Evolutionary conservation across 202 grass and related monocot genomes (phyloP).

Genomic region (Cymbopogon flexuosus): DNA sequence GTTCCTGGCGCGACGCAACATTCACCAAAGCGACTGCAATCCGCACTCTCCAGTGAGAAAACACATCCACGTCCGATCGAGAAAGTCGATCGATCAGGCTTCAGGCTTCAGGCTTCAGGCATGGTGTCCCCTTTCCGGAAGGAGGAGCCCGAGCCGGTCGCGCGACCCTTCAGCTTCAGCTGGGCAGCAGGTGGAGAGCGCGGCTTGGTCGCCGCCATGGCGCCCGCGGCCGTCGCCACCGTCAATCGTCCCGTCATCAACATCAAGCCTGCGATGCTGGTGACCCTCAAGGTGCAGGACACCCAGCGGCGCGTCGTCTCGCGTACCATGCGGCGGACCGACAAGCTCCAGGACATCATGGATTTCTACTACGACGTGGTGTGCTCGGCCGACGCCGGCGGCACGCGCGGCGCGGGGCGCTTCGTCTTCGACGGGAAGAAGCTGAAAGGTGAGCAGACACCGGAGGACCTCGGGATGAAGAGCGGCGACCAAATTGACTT

Average conservation of each 20-base stretch:
- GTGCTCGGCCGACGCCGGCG: neutral
- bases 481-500: neutral
- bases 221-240: neutral
- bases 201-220: neutral
- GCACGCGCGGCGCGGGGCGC: neutral
- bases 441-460: neutral
- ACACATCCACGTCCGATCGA: too few relatives aligned
- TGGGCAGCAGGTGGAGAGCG: neutral
- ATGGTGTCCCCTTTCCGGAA: neutral
- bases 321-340: neutral
- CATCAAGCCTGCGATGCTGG: neutral
- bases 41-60: too few relatives aligned
- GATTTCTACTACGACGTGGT: slow-evolving; percentile 12
- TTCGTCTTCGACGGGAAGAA: slow-evolving; percentile 8
- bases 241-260: neutral
- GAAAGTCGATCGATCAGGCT: neutral
- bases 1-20: too few relatives aligned
- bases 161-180: neutral
- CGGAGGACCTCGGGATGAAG: slow-evolving; percentile 4
- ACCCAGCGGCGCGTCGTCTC: neutral
- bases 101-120: neutral
- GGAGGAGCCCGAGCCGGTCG: neutral
- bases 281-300: slow-evolving; percentile 7
- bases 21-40: too few relatives aligned
- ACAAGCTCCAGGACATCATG: neutral